Percentiles rank a stretch among this genome's conserved stretches.
phyloP scores from a whole-genome alignment of 2,329 filamentous ascomycete species.

The Remersonia thermophila region DNA sequence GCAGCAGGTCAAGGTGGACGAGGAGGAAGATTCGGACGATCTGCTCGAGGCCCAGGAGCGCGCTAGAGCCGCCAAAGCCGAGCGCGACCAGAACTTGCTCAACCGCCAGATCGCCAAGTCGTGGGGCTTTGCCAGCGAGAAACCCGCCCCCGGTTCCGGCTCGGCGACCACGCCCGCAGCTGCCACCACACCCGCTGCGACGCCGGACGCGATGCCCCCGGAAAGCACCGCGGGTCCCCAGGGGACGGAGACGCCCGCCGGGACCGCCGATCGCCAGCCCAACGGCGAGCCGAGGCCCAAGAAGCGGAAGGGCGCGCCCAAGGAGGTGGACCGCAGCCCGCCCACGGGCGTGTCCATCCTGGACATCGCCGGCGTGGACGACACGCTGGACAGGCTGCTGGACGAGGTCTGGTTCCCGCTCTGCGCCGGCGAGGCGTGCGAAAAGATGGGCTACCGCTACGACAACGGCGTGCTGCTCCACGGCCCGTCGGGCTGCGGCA shows the following conservation, averaged over 20 bases:
- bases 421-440: slow-evolving; percentile 52
- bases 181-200: slow-evolving; percentile 1
- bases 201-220: neutral
- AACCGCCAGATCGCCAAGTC: slow-evolving; percentile 31
- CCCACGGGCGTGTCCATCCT: slow-evolving; percentile 55
- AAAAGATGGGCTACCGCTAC: slow-evolving; percentile 52
- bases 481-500: slow-evolving; percentile 75
- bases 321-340: slow-evolving; percentile 46
- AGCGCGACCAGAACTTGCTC: slow-evolving; percentile 22
- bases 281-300: slow-evolving; percentile 58
- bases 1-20: slow-evolving; percentile 46
- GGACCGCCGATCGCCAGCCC: slow-evolving; percentile 36
- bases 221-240: slow-evolving; percentile 1
- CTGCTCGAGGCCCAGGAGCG: slow-evolving; percentile 20
- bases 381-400: slow-evolving; percentile 56
- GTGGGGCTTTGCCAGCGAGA: slow-evolving; percentile 24
- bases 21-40: slow-evolving; percentile 38
- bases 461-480: slow-evolving; percentile 67
- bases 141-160: slow-evolving; percentile 6
- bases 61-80: slow-evolving; percentile 14
- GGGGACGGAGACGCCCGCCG: slow-evolving; percentile 1
- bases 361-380: slow-evolving; percentile 66
- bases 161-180: neutral
- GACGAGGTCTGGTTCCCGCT: slow-evolving; percentile 64
- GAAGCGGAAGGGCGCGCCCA: slow-evolving; percentile 39